Evolutionary conservation across 345 rosid genomes (phyloP).

Genomic region (Populus euphratica): DNA sequence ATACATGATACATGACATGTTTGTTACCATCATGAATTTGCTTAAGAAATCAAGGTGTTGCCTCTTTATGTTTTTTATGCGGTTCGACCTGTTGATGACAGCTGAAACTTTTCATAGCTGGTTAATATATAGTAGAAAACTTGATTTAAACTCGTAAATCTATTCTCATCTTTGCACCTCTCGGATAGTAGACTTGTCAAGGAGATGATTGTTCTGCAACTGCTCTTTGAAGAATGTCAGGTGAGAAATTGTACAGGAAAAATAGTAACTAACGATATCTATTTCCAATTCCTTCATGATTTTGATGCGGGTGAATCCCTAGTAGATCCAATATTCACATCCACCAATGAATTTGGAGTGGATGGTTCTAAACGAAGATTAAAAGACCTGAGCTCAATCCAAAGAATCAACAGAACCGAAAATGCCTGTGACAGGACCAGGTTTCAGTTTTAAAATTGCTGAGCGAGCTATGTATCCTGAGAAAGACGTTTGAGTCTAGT

Average conservation of each 20-base stretch:
- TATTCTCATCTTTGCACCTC: background rate
- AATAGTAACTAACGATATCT: background rate
- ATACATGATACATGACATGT: background rate
- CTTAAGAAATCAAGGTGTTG: background rate
- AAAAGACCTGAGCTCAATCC: too few relatives aligned
- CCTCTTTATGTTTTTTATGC: background rate
- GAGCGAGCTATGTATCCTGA: too few relatives aligned
- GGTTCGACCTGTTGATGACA: background rate
- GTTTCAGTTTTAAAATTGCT: too few relatives aligned
- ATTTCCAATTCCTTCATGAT: background rate
- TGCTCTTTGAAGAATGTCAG: background rate
- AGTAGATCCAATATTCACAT: background rate
- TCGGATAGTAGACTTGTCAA: background rate
- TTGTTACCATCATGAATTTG: background rate
- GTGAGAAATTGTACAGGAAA: background rate
- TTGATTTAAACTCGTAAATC: background rate
- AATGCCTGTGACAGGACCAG: too few relatives aligned
- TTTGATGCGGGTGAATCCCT: background rate
- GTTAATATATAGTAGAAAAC: background rate
- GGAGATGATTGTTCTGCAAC: background rate
- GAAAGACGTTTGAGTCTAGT: too few relatives aligned
- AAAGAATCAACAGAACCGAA: too few relatives aligned
- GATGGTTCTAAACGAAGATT: background rate
- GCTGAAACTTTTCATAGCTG: background rate
- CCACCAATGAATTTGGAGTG: too few relatives aligned